These are phyloP conservation scores for Colletotrichum costaricense DNA, from an alignment of 2,329 filamentous ascomycete genomes.

Conservation along the genomic window DNA sequence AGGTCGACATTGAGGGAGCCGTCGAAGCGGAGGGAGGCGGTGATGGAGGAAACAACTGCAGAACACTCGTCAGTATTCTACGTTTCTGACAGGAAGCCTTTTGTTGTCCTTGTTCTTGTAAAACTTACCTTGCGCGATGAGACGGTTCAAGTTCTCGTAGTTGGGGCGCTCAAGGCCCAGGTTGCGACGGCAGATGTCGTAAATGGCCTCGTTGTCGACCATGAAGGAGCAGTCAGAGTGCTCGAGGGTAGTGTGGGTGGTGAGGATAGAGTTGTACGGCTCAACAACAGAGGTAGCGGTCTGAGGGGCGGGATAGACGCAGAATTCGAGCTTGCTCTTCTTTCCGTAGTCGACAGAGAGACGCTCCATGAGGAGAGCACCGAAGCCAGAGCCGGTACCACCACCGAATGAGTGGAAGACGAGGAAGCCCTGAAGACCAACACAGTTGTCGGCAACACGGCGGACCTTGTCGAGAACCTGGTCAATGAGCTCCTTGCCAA, in stretches of 20 bases:
- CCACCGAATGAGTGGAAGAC: conserved; percentile 99
- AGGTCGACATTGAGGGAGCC: conserved; percentile 99
- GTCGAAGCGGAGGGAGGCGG: conserved; percentile 97
- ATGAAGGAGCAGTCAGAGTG: conserved; percentile 99
- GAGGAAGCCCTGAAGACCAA: conserved; percentile 97
- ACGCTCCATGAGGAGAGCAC: conserved; percentile 98
- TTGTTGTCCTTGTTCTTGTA: neutral
- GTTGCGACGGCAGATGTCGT: conserved; percentile 99
- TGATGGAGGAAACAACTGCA: conserved; percentile 96
- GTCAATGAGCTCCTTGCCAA: conserved; percentile 99
- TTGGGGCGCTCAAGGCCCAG: conserved; percentile 96
- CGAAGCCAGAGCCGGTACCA: conserved; percentile 98
- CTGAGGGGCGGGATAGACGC: conserved; percentile 97
- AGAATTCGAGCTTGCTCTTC: conserved; percentile 99
- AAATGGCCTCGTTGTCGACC: conserved; percentile 99
- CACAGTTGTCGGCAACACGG: conserved; percentile 97
- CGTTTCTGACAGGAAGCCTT: conserved; percentile 14
- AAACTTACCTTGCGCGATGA: conserved; percentile 89
- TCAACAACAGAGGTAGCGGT: conserved; percentile 98
- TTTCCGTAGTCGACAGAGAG: conserved; percentile 99
- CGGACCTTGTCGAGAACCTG: conserved; percentile 98
- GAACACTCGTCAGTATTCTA: conserved; percentile 38
- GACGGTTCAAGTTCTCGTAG: conserved; percentile 98
- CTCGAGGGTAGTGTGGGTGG: conserved; percentile 98
- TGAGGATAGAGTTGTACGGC: conserved; percentile 99